Evolutionary conservation across 768 basidiomycete species (phyloP).

Genomic region (Tulasnella sp.): DNA sequence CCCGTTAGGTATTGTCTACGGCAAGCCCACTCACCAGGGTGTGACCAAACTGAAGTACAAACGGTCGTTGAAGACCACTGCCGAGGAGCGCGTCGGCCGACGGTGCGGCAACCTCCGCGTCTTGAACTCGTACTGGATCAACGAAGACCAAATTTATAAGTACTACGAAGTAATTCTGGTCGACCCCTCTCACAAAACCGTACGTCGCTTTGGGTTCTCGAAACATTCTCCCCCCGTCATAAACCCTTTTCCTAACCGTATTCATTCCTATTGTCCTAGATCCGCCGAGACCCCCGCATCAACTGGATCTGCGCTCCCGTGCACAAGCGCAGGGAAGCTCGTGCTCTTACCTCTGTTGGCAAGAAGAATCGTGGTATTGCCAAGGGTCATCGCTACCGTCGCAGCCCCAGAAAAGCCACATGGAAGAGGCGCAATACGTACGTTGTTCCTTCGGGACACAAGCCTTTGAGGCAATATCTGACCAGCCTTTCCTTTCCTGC

Average conservation of each 20-base stretch:
- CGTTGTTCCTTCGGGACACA: neutral
- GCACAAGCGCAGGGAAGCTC: constrained; percentile 97
- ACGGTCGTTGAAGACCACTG: constrained; percentile 84
- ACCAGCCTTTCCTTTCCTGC: neutral
- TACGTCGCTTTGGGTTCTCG: constrained; percentile 43
- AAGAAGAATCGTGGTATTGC: constrained; percentile 98
- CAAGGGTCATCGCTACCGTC: constrained; percentile 93
- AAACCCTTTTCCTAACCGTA: neutral
- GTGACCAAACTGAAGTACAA: constrained; percentile 99
- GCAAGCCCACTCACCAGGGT: constrained; percentile 99
- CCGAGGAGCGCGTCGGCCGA: constrained; percentile 96
- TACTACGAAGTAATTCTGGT: constrained; percentile 99
- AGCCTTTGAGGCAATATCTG: neutral
- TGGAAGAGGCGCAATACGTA: constrained; percentile 97
- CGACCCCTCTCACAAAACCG: constrained; percentile 91
- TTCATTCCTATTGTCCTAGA: constrained; percentile 42
- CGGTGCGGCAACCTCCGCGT: constrained; percentile 96
- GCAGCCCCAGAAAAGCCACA: constrained; percentile 81
- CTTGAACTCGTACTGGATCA: constrained; percentile 98
- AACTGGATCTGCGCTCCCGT: constrained; percentile 99
- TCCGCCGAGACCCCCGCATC: constrained; percentile 94
- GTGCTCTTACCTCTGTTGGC: constrained; percentile 94
- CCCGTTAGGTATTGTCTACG: constrained; percentile 83
- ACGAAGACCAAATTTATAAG: constrained; percentile 98
- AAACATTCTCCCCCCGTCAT: neutral